A percentile compares a stretch with the other conserved stretches of the same genome.
Evolutionary conservation across 768 basidiomycete genomes (phyloP).

Genomic region (Agrocybe praecox): DNA sequence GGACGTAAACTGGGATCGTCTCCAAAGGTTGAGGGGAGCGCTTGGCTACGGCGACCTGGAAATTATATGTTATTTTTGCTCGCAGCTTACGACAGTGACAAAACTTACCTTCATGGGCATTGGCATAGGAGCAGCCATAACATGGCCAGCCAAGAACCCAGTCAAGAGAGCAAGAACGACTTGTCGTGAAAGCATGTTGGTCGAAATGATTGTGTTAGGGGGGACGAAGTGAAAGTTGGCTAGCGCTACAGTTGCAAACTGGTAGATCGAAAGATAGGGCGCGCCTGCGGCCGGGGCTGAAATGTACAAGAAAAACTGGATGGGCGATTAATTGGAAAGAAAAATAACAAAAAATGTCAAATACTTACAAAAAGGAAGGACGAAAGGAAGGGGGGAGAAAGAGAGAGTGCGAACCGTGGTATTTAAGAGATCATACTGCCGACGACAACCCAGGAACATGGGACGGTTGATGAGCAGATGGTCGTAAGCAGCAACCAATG

Average conservation of each 20-base stretch:
- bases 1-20: slow-evolving; percentile 21
- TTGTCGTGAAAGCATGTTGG: slow-evolving; percentile 48
- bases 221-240: slow-evolving; percentile 17
- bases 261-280: slow-evolving; percentile 28
- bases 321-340: not conserved
- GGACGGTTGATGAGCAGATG: slow-evolving; percentile 15
- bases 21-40: slow-evolving; percentile 22
- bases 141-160: slow-evolving; percentile 46
- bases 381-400: slow-evolving; percentile 16
- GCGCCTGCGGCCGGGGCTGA: slow-evolving; percentile 33
- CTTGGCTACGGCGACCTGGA: slow-evolving; percentile 17
- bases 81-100: not conserved
- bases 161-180: slow-evolving; percentile 40
- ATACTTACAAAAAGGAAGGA: slow-evolving; percentile 18
- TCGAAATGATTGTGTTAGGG: slow-evolving; percentile 6
- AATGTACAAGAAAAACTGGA: slow-evolving; percentile 22
- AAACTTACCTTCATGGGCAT: slow-evolving; percentile 41
- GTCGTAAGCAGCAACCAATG: slow-evolving; percentile 16
- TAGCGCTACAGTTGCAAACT: slow-evolving; percentile 13
- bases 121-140: slow-evolving; percentile 44
- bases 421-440: slow-evolving; percentile 18
- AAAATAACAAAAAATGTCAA: slow-evolving; percentile 11
- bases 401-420: slow-evolving; percentile 13
- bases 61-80: not conserved
- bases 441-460: slow-evolving; percentile 3